A percentile compares a stretch with the other conserved stretches of the same genome.
These are phyloP conservation scores for Neltuma alba DNA, from an alignment of 306 rosid species.

Conservation along the genomic window DNA sequence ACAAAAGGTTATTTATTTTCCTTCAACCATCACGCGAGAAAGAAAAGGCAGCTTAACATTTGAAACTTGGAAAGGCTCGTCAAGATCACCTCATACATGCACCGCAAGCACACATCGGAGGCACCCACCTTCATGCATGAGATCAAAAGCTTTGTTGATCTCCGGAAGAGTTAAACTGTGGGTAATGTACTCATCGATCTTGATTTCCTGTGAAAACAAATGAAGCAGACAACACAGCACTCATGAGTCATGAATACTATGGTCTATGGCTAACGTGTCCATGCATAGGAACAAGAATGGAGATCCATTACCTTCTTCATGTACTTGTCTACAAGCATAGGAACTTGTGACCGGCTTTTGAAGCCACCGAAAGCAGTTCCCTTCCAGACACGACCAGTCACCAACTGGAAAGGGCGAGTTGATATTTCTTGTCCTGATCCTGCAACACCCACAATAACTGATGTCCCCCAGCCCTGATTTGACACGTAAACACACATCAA, in stretches of 20 bases:
- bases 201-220: conserved; percentile 75
- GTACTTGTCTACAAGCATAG: conserved; percentile 96
- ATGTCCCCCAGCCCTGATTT: conserved; percentile 92
- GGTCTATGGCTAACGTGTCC: background rate
- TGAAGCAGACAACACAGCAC: conserved; percentile 1
- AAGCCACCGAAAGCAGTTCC: conserved; percentile 99
- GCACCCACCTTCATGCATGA: conserved; percentile 89
- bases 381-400: conserved; percentile 97
- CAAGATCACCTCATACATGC: conserved; percentile 36
- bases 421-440: conserved; percentile 92
- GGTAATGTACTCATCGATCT: conserved; percentile 94
- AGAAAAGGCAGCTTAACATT: background rate
- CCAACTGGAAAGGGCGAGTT: conserved; percentile 94
- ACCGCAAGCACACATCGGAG: conserved; percentile 87
- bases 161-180: conserved; percentile 77
- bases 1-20: background rate
- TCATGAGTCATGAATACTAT: background rate
- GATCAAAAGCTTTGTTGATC: conserved; percentile 89
- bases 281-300: background rate
- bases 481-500: background rate
- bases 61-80: conserved; percentile 13
- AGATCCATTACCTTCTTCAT: conserved; percentile 71
- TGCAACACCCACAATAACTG: conserved; percentile 95
- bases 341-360: conserved; percentile 96
- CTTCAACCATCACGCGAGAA: conserved; percentile 15